Evolutionary conservation across 768 basidiomycete genomes (phyloP).

Genomic region (Gloeostereum incarnatum): DNA sequence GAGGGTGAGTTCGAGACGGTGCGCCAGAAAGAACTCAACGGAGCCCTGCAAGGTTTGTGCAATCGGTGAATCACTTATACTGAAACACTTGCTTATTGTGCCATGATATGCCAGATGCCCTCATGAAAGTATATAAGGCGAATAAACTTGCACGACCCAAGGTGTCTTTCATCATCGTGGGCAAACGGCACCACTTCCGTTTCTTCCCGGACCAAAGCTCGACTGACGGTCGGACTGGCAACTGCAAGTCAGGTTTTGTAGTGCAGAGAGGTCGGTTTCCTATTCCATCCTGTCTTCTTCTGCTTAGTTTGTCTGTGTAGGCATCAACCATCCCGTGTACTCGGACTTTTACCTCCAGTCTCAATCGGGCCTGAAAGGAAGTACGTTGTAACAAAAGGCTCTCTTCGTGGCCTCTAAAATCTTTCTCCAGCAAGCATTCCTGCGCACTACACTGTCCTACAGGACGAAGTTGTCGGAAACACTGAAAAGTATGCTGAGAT

Average conservation of each 20-base stretch:
- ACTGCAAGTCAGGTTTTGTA: slow-evolving; percentile 56
- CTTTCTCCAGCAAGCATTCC: slow-evolving; percentile 38
- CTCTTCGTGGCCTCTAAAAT: background rate
- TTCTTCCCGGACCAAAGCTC: slow-evolving; percentile 39
- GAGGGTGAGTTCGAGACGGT: slow-evolving; percentile 21
- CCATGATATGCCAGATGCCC: slow-evolving; percentile 1
- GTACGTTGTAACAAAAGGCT: slow-evolving; percentile 17
- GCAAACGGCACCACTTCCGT: slow-evolving; percentile 40
- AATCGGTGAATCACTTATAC: too few relatives aligned
- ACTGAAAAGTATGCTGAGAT: slow-evolving; percentile 16
- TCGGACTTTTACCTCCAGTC: slow-evolving; percentile 57
- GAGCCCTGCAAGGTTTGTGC: too few relatives aligned
- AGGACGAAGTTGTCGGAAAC: slow-evolving; percentile 16
- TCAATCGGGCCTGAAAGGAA: slow-evolving; percentile 42
- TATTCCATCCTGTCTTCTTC: background rate
- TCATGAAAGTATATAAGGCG: slow-evolving; percentile 26
- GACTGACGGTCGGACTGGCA: slow-evolving; percentile 42
- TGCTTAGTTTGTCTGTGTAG: slow-evolving; percentile 21
- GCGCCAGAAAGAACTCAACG: too few relatives aligned
- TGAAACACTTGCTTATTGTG: too few relatives aligned
- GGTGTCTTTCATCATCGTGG: slow-evolving; percentile 52
- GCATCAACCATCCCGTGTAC: slow-evolving; percentile 46
- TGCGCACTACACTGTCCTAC: slow-evolving; percentile 46
- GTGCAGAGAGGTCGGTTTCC: slow-evolving; percentile 29
- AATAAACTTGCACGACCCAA: slow-evolving; percentile 27